Conservation (phyloP, 2,329 filamentous ascomycete genomes). For the Monosporascus ibericus region DNA sequence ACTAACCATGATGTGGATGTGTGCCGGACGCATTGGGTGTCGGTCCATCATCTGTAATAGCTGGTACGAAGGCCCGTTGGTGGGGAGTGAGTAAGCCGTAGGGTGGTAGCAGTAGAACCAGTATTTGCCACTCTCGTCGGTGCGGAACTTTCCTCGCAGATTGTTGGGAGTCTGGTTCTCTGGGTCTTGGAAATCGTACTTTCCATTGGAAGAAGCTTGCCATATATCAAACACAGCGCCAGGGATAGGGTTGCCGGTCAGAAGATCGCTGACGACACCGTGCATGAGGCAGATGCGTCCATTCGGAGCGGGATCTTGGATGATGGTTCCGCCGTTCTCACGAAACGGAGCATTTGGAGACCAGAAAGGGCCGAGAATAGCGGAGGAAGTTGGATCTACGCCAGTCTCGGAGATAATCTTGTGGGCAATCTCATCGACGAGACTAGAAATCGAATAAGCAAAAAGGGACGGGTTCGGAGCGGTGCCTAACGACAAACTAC, state of each 20-base stretch:
- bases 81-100: conserved; percentile 66
- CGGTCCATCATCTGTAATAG: conserved; percentile 41
- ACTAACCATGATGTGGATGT: conserved; percentile 45
- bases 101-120: conserved; percentile 71
- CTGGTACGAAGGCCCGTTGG: conserved; percentile 45
- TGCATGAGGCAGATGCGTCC: conserved; percentile 62
- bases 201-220: conserved; percentile 70
- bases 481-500: conserved; percentile 22
- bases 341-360: conserved; percentile 69
- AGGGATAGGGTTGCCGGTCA: conserved; percentile 50
- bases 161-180: conserved; percentile 67
- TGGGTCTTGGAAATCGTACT: conserved; percentile 72
- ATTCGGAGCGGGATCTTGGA: conserved; percentile 53
- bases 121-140: conserved; percentile 64
- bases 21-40: conserved; percentile 42
- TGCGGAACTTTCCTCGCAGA: conserved; percentile 68
- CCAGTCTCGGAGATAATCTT: conserved; percentile 56
- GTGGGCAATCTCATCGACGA: conserved; percentile 63
- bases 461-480: neutral
- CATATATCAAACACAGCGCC: conserved; percentile 71
- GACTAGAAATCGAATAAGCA: conserved; percentile 28
- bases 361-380: conserved; percentile 76
- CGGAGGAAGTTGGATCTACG: conserved; percentile 63
- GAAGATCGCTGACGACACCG: conserved; percentile 49
- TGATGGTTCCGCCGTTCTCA: conserved; percentile 58